Conservation (phyloP, 768 basidiomycete species). For the Tulasnella sp. region DNA sequence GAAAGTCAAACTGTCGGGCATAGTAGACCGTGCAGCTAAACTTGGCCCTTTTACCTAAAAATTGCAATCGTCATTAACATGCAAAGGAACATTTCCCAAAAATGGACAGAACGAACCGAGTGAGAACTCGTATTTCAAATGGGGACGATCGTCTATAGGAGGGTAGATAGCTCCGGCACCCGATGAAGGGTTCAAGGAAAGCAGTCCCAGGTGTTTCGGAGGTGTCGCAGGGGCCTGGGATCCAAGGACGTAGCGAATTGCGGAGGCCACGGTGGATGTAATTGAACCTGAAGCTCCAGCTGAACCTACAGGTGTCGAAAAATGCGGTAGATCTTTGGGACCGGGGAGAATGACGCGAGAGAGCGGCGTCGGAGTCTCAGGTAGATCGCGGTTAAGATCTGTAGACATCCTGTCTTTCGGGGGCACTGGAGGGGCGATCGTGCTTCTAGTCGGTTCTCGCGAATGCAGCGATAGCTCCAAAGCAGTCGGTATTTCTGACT, state of each 20-base stretch:
- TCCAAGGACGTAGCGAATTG: constrained; percentile 57
- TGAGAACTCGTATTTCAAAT: constrained; percentile 79
- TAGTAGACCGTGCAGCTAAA: constrained; percentile 81
- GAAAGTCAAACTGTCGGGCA: constrained; percentile 69
- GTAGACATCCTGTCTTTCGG: constrained; percentile 8
- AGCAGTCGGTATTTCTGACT: not conserved
- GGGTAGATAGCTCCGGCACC: constrained; percentile 27
- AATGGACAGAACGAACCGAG: constrained; percentile 45
- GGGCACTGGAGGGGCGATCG: constrained; percentile 22
- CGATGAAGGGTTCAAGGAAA: constrained; percentile 33
- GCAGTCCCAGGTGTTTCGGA: constrained; percentile 46
- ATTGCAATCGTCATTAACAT: not conserved
- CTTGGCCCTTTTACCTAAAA: constrained; percentile 48
- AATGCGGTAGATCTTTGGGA: not conserved
- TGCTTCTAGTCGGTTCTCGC: constrained; percentile 1
- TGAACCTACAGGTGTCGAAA: not conserved
- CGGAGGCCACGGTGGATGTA: constrained; percentile 38
- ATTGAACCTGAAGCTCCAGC: constrained; percentile 4
- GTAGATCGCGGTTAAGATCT: not conserved
- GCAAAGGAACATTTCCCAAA: not conserved
- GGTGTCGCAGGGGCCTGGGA: constrained; percentile 36
- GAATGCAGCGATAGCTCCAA: not conserved
- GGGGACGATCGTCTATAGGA: constrained; percentile 64
- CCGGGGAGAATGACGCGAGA: constrained; percentile 3
- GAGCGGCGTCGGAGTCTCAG: not conserved